A percentile compares a stretch with the other conserved stretches of the same genome.
phyloP scores from a whole-genome alignment of 2,329 filamentous ascomycete species.

The Hypocreales sp. region DNA sequence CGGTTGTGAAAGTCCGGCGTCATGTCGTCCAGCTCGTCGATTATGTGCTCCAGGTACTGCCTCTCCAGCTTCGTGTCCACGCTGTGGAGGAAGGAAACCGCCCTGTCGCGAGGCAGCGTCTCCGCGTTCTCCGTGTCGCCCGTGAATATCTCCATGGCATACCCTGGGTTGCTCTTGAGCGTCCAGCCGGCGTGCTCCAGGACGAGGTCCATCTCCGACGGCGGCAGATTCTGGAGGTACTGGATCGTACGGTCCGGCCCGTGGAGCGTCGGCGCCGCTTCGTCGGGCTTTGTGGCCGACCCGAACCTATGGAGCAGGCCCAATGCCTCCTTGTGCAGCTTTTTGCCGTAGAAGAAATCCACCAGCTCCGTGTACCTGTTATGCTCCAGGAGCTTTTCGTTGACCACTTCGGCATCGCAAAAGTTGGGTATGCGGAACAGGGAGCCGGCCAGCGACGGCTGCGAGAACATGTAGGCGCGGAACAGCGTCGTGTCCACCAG shows the following conservation, averaged over 20 bases:
- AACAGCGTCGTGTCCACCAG: slow-evolving; percentile 91
- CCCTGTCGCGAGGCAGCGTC: slow-evolving; percentile 60
- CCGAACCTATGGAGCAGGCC: slow-evolving; percentile 74
- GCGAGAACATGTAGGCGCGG: slow-evolving; percentile 85
- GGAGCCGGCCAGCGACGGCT: slow-evolving; percentile 69
- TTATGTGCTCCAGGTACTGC: slow-evolving; percentile 79
- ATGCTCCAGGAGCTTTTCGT: slow-evolving; percentile 78
- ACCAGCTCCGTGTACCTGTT: slow-evolving; percentile 85
- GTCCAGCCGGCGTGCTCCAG: slow-evolving; percentile 89
- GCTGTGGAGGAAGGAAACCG: slow-evolving; percentile 56
- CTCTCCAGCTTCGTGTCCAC: slow-evolving; percentile 61
- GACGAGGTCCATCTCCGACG: slow-evolving; percentile 79
- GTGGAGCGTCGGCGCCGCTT: slow-evolving; percentile 42
- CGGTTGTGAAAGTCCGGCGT: slow-evolving; percentile 79
- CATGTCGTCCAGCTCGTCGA: slow-evolving; percentile 70
- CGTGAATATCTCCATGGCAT: slow-evolving; percentile 86
- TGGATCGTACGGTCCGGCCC: slow-evolving; percentile 73
- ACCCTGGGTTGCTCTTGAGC: slow-evolving; percentile 50
- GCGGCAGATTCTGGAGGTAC: slow-evolving; percentile 79
- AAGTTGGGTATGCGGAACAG: slow-evolving; percentile 95
- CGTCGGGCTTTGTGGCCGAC: slow-evolving; percentile 33
- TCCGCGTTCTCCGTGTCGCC: slow-evolving; percentile 93
- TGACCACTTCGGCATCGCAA: slow-evolving; percentile 89
- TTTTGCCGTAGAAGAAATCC: slow-evolving; percentile 96
- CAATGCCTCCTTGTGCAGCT: slow-evolving; percentile 74